Evolutionary conservation across 2,329 filamentous ascomycete genomes (phyloP).

Genomic region (Ophidiomyces ophidiicola): DNA sequence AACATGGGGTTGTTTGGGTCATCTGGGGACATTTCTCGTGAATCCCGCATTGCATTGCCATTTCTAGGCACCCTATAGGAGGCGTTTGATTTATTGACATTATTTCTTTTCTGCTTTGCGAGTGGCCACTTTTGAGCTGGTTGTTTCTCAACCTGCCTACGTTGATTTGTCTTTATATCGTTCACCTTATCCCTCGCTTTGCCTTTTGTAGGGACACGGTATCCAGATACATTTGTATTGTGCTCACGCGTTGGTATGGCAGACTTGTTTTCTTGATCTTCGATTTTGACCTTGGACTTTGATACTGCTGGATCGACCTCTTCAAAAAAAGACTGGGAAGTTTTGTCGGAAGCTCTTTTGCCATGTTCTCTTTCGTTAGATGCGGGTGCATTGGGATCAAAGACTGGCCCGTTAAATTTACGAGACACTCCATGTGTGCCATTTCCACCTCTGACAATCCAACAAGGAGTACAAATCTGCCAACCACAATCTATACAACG

Average conservation of each 20-base stretch:
- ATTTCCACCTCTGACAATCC: slow-evolving; percentile 15
- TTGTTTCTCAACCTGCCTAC: too few relatives aligned
- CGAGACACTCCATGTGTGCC: slow-evolving; percentile 15
- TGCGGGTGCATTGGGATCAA: slow-evolving; percentile 2
- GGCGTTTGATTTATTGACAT: too few relatives aligned
- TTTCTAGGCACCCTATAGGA: too few relatives aligned
- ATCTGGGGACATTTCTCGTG: not conserved
- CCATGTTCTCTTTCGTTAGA: not conserved
- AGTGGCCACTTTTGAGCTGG: too few relatives aligned
- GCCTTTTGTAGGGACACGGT: not conserved
- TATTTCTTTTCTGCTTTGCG: not conserved
- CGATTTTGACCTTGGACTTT: too few relatives aligned
- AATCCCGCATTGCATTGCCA: not conserved
- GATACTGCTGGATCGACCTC: too few relatives aligned
- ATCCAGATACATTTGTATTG: too few relatives aligned
- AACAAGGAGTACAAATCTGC: slow-evolving; percentile 28
- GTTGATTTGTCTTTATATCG: not conserved
- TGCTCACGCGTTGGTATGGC: too few relatives aligned
- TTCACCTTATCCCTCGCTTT: not conserved
- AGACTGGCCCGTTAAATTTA: slow-evolving; percentile 14
- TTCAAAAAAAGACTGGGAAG: too few relatives aligned
- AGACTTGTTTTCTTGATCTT: too few relatives aligned
- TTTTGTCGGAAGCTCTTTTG: not conserved
- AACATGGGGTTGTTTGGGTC: slow-evolving; percentile 2
- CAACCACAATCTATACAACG: slow-evolving; percentile 26